These are phyloP conservation scores for Corynascus novoguineensis DNA, from an alignment of 495 filamentous ascomycete species.

Conservation along the genomic window DNA sequence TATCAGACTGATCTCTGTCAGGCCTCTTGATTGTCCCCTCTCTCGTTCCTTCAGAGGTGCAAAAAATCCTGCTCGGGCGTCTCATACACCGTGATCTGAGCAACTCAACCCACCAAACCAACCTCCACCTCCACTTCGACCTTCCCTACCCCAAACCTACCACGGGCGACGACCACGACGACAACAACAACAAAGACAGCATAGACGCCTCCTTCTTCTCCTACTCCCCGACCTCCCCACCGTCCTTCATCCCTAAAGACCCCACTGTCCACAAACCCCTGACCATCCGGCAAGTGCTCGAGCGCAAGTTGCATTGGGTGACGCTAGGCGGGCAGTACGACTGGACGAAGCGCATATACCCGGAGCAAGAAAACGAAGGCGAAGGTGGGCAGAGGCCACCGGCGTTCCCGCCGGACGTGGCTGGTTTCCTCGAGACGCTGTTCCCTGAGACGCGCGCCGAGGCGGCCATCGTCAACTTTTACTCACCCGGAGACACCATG, in stretches of 20 bases:
- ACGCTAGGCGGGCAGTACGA: constrained; percentile 93
- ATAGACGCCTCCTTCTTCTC: constrained; percentile 42
- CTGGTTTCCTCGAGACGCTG: constrained; percentile 52
- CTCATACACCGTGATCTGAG: constrained; percentile 78
- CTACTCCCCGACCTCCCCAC: constrained; percentile 30
- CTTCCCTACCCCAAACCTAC: constrained; percentile 56
- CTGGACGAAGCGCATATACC: constrained; percentile 82
- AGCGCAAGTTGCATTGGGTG: constrained; percentile 82
- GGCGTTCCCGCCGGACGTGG: constrained; percentile 67
- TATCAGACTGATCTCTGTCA: constrained; percentile 27
- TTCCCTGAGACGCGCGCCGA: constrained; percentile 71
- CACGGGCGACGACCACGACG: constrained; percentile 9
- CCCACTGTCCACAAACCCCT: constrained; percentile 63
- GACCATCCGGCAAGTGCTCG: constrained; percentile 56
- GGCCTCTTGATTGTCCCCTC: constrained; percentile 71
- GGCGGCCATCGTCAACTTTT: constrained; percentile 89
- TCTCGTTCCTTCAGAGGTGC: constrained; percentile 61
- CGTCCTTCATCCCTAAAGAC: constrained; percentile 59
- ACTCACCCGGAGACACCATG: constrained; percentile 80
- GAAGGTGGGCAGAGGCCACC: constrained; percentile 49
- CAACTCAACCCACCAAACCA: constrained; percentile 69
- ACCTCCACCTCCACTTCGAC: constrained; percentile 76
- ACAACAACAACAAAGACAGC: background rate
- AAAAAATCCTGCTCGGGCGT: constrained; percentile 59
- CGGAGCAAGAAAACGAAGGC: constrained; percentile 34